A percentile compares a stretch with the other conserved stretches of the same genome.
phyloP scores from a whole-genome alignment of 2,329 filamentous ascomycete species.

The Dryadomyces quercus-mongolicae region DNA sequence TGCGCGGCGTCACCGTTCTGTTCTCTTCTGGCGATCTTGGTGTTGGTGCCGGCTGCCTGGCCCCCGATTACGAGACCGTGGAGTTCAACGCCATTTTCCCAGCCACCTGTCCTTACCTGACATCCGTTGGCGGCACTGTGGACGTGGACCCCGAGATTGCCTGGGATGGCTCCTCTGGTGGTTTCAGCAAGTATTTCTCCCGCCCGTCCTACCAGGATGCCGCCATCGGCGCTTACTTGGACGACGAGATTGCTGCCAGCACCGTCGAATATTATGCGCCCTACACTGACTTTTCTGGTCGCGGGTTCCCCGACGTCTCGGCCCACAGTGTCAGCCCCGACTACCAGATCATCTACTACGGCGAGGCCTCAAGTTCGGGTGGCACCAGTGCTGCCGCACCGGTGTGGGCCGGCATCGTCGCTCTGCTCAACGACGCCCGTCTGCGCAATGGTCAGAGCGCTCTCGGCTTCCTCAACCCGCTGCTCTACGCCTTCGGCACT shows the following conservation, averaged over 20 bases:
- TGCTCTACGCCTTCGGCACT: slow-evolving; percentile 33
- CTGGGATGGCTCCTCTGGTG: slow-evolving; percentile 40
- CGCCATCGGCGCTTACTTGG: slow-evolving; percentile 32
- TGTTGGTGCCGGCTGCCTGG: slow-evolving; percentile 17
- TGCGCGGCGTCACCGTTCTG: slow-evolving; percentile 55
- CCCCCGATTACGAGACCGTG: slow-evolving; percentile 15
- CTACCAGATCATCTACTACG: slow-evolving; percentile 22
- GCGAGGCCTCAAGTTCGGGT: slow-evolving; percentile 15
- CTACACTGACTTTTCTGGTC: slow-evolving; percentile 26
- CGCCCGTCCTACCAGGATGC: slow-evolving; percentile 31
- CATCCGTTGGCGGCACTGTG: slow-evolving; percentile 46
- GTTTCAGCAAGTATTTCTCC: slow-evolving; percentile 35
- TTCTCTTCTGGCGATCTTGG: slow-evolving; percentile 48
- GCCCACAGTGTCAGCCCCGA: slow-evolving; percentile 14
- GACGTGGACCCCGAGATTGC: slow-evolving; percentile 36
- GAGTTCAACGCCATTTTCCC: slow-evolving; percentile 30
- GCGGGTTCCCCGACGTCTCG: slow-evolving; percentile 18
- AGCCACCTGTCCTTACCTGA: slow-evolving; percentile 45
- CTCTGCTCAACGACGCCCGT: slow-evolving; percentile 51
- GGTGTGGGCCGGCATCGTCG: slow-evolving; percentile 48
- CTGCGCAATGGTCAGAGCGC: slow-evolving; percentile 37
- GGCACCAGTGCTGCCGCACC: slow-evolving; percentile 45
- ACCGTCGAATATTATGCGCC: slow-evolving; percentile 35
- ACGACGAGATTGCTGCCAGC: slow-evolving; percentile 13
- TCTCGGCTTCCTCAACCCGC: slow-evolving; percentile 51